Evolutionary conservation across 2,329 filamentous ascomycete genomes (phyloP), one percentile per base, ranked within the genome.

Genomic region (Gaeumannomyces tritici): DNA sequence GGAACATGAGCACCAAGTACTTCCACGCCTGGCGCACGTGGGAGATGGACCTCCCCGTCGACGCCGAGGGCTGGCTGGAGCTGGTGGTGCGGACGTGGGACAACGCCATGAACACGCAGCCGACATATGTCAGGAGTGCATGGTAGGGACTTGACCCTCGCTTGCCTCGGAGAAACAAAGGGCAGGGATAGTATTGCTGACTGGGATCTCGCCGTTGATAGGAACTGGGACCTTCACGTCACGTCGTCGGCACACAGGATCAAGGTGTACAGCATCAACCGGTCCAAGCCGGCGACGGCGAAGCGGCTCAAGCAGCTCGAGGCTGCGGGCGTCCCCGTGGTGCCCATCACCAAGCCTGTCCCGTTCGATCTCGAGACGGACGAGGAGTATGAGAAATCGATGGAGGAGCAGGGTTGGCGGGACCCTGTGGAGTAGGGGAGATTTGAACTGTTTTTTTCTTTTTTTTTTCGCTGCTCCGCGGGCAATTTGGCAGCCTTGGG

Each of bases 191-290:
- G 18, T 7, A 8, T 18, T 21, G 18, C 29, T 31, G 29, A 9
- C 42, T 51, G 42, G 42, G n/a, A 8, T 21, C 42, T 42, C 21
- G 11, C 21, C 7, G 21, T 24, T 8, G 4, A 31, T 47, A 69
- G 78, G 80, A 89, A 89, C 67, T 88, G 84, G 84, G 85, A 82
- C 21, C 72, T 89, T 26, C 86, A 88, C 67, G 84, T 89, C 4
- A 89, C 85, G 0, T 83, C 79, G 8, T 84, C 79, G 0, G 85
- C 82, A 63, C 86, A 88, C 64, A 76, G 83, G 1, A 77, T 88
- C 66, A 81, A 78, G 60, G 71, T 88, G 8, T 89, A 87, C 70
- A 88, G 84, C 66, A 79, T 88, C 61, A 88, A 88, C 71, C 78
- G 73, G 66, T 75, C 72, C 2, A 77, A 74, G 47, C 76, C 78